These are phyloP conservation scores for Barbarea vulgaris DNA, from an alignment of 345 rosid genomes.

Conservation along the genomic window DNA sequence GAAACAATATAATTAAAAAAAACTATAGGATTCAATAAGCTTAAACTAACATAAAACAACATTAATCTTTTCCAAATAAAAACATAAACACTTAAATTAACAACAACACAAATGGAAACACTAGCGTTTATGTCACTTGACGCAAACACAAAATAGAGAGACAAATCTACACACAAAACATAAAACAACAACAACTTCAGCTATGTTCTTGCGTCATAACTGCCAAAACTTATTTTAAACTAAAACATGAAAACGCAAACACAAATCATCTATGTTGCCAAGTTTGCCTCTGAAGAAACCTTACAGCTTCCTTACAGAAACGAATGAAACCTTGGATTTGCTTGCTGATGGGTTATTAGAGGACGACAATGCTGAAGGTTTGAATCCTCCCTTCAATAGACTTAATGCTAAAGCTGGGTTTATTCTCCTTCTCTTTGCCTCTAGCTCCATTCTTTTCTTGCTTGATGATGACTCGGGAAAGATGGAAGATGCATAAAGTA, in stretches of 20 bases:
- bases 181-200: not conserved
- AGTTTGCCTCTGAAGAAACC: no score
- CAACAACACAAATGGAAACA: not conserved
- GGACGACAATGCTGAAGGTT: constrained; percentile 72
- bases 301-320: constrained; percentile 45
- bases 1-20: no score
- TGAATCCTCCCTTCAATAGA: constrained; percentile 64
- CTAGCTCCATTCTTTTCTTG: constrained; percentile 65
- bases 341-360: constrained; percentile 42
- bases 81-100: no score
- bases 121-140: not conserved
- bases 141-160: not conserved
- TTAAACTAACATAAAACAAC: not conserved
- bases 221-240: not conserved
- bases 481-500: constrained; percentile 67
- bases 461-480: constrained; percentile 59
- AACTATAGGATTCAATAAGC: not conserved
- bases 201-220: not conserved
- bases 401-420: constrained; percentile 63
- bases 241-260: not conserved
- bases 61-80: no score
- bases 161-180: not conserved
- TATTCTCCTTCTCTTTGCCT: constrained; percentile 80
- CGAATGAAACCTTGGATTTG: constrained; percentile 40
- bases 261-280: not conserved